phyloP scores from a whole-genome alignment of 78 protist species.

The Blattamonas nauphoetae region DNA sequence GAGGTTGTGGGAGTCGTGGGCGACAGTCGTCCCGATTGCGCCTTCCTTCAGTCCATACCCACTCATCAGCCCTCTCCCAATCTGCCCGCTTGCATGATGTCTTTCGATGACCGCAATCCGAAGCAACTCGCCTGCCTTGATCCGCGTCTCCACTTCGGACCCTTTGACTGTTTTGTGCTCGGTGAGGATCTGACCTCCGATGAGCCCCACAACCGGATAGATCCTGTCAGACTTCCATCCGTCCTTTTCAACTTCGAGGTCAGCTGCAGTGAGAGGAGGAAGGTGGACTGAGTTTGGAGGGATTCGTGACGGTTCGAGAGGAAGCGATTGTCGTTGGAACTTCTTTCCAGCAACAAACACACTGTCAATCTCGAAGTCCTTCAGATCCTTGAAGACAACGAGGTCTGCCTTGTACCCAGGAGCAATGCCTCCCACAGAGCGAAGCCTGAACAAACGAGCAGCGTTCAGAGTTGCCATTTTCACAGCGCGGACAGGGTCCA shows the following conservation, averaged over 20 bases:
- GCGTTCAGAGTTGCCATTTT: background rate
- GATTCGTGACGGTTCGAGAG: background rate
- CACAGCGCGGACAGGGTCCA: background rate
- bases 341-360: background rate
- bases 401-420: background rate
- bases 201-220: too few relatives aligned
- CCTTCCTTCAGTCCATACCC: slow-evolving; percentile 4
- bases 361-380: background rate
- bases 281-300: background rate
- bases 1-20: slow-evolving; percentile 11
- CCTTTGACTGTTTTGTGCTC: background rate
- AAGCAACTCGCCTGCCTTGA: background rate
- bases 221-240: too few relatives aligned
- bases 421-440: background rate
- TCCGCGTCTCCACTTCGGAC: background rate
- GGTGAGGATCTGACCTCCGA: background rate
- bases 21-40: slow-evolving; percentile 6
- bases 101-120: background rate
- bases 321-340: background rate
- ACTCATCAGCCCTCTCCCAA: background rate
- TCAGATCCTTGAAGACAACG: background rate
- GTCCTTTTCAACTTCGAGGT: too few relatives aligned
- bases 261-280: too few relatives aligned
- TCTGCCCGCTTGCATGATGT: background rate
- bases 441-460: background rate